Conservation (phyloP, 805 yeast species). For the Priceomyces melissophilus region DNA sequence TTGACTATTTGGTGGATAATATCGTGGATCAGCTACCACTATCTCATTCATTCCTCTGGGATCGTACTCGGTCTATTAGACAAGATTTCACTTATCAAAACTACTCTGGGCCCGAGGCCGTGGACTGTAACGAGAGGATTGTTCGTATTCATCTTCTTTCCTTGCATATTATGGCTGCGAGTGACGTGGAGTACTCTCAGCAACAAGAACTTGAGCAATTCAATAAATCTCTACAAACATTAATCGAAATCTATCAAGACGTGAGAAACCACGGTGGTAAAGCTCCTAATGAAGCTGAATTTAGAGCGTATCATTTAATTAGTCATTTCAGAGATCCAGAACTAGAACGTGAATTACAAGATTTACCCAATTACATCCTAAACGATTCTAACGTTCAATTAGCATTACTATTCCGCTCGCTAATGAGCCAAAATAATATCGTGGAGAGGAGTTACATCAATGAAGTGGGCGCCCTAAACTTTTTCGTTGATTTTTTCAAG, state of each 20-base stretch:
- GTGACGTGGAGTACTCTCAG: conserved; percentile 68
- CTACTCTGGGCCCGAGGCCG: conserved; percentile 88
- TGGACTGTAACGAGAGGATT: conserved; percentile 87
- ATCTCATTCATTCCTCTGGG: conserved; percentile 92
- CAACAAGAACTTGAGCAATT: conserved; percentile 96
- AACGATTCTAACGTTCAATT: conserved; percentile 57
- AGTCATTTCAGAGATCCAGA: conserved; percentile 84
- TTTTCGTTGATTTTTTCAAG: conserved; percentile 64
- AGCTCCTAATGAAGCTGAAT: conserved; percentile 87
- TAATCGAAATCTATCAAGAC: conserved; percentile 83
- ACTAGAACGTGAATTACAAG: conserved; percentile 69
- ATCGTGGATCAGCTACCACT: conserved; percentile 69
- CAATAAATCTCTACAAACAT: conserved; percentile 84
- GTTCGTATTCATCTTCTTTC: conserved; percentile 83
- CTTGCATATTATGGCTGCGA: conserved; percentile 81
- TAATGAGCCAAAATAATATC: conserved; percentile 60
- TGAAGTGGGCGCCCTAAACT: conserved; percentile 53
- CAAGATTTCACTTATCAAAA: conserved; percentile 97
- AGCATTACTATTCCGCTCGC: conserved; percentile 67
- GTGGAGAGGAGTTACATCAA: conserved; percentile 52
- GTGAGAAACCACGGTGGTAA: conserved; percentile 64
- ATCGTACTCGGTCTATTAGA: conserved; percentile 91
- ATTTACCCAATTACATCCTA: conserved; percentile 56
- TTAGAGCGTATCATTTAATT: conserved; percentile 80
- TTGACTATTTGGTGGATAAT: conserved; percentile 67